A percentile compares a stretch with the other conserved stretches of the same genome.
phyloP scores from a whole-genome alignment of 176 grass and related monocot species.

The Oryza nivara region DNA sequence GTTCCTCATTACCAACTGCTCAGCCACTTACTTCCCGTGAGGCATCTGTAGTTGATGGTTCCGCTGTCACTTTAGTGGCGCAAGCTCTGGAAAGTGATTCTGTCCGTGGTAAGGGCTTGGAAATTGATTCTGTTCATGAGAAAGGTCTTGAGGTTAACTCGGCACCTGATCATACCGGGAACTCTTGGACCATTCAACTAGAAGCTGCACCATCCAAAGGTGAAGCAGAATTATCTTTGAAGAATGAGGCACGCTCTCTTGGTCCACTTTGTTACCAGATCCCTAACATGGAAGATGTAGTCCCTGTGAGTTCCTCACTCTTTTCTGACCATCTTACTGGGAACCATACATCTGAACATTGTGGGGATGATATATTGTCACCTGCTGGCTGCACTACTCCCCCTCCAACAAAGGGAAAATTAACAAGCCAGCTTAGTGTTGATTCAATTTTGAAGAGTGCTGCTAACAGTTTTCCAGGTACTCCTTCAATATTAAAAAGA shows the following conservation, averaged over 20 bases:
- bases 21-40: slow-evolving; percentile 39
- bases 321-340: slow-evolving; percentile 37
- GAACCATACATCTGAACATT: slow-evolving; percentile 37
- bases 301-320: slow-evolving; percentile 40
- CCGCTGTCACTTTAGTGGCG: slow-evolving; percentile 38
- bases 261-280: slow-evolving; percentile 83
- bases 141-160: slow-evolving; percentile 43
- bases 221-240: slow-evolving; percentile 23
- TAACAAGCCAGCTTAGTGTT: slow-evolving; percentile 48
- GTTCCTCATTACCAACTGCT: slow-evolving; percentile 36
- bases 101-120: slow-evolving; percentile 46
- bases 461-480: slow-evolving; percentile 72
- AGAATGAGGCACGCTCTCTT: slow-evolving; percentile 43
- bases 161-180: slow-evolving; percentile 28
- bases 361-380: slow-evolving; percentile 18
- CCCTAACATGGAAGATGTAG: slow-evolving; percentile 60
- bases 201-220: slow-evolving; percentile 41
- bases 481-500: slow-evolving; percentile 90
- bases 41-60: slow-evolving; percentile 47
- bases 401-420: slow-evolving; percentile 35
- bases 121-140: slow-evolving; percentile 40
- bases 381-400: slow-evolving; percentile 50
- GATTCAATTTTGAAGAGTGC: slow-evolving; percentile 84
- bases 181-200: slow-evolving; percentile 22
- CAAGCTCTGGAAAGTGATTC: slow-evolving; percentile 45